Evolutionary conservation across 768 basidiomycete genomes (phyloP).

Genomic region (Imleria badia): DNA sequence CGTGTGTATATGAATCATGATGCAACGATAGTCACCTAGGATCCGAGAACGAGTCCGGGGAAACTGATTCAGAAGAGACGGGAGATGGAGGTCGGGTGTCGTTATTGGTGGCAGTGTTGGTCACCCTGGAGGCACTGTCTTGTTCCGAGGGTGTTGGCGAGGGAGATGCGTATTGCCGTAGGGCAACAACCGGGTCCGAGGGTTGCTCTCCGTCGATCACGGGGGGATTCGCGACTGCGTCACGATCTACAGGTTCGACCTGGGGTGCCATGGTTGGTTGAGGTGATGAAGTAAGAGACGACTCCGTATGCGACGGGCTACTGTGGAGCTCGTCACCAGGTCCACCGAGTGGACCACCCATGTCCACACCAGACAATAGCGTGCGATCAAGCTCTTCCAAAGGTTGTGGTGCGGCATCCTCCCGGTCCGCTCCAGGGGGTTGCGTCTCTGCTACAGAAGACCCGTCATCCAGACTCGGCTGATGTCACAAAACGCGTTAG

Average conservation of each 20-base stretch:
- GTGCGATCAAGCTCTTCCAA: background rate
- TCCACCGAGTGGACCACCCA: background rate
- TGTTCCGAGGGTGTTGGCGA: conserved; percentile 31
- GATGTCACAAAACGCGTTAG: conserved; percentile 2
- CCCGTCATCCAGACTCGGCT: conserved; percentile 3
- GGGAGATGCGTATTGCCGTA: conserved; percentile 10
- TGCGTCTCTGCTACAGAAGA: background rate
- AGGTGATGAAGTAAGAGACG: background rate
- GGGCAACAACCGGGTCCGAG: background rate
- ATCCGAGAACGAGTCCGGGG: conserved; percentile 13
- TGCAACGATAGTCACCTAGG: too few relatives aligned
- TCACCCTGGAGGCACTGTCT: conserved; percentile 17
- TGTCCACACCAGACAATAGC: background rate
- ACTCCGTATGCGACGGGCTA: background rate
- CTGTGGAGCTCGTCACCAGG: background rate
- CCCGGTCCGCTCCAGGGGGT: background rate
- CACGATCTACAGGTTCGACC: background rate
- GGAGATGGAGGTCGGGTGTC: conserved; percentile 13
- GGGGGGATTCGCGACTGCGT: background rate
- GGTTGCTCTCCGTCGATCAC: background rate
- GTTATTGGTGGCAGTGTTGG: background rate
- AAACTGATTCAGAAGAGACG: conserved; percentile 4
- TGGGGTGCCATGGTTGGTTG: background rate
- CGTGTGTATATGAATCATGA: background rate
- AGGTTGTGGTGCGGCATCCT: background rate